Percentiles rank a stretch among this genome's conserved stretches.
Evolutionary conservation across 2,329 filamentous ascomycete species (phyloP).

Genomic region (Tothia fuscella): DNA sequence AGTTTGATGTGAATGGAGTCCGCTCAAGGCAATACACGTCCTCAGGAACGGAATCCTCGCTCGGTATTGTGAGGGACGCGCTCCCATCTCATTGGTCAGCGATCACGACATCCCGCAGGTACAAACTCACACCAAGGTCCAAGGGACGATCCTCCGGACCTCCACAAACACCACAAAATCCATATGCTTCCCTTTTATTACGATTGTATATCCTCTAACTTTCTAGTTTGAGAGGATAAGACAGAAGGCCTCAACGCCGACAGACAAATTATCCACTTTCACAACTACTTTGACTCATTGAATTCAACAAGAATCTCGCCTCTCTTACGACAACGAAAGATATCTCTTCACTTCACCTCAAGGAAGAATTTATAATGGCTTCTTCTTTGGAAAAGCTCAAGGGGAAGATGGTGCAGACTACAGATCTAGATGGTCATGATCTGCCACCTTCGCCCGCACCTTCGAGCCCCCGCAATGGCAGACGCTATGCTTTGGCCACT

Average conservation of each 20-base stretch:
- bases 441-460: slow-evolving; percentile 86
- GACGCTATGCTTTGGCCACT: slow-evolving; percentile 86
- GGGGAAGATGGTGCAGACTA: slow-evolving; percentile 21
- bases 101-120: too few species aligned
- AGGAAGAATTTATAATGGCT: neutral
- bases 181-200: slow-evolving; percentile 7
- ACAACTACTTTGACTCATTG: neutral
- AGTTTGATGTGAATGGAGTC: too few species aligned
- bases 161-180: too few species aligned
- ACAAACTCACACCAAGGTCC: too few species aligned
- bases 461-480: slow-evolving; percentile 75
- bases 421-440: slow-evolving; percentile 74
- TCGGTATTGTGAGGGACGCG: too few species aligned
- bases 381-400: slow-evolving; percentile 2
- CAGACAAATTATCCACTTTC: neutral
- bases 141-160: too few species aligned
- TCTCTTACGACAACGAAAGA: neutral
- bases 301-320: neutral
- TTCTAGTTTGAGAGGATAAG: slow-evolving; percentile 9
- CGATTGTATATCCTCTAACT: slow-evolving; percentile 10
- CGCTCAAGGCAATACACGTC: too few species aligned
- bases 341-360: neutral
- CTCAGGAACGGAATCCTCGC: too few species aligned
- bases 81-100: too few species aligned
- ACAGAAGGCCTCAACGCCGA: neutral